These are phyloP conservation scores for Raffaelea arxii DNA, from an alignment of 2,329 filamentous ascomycete species.

Conservation along the genomic window DNA sequence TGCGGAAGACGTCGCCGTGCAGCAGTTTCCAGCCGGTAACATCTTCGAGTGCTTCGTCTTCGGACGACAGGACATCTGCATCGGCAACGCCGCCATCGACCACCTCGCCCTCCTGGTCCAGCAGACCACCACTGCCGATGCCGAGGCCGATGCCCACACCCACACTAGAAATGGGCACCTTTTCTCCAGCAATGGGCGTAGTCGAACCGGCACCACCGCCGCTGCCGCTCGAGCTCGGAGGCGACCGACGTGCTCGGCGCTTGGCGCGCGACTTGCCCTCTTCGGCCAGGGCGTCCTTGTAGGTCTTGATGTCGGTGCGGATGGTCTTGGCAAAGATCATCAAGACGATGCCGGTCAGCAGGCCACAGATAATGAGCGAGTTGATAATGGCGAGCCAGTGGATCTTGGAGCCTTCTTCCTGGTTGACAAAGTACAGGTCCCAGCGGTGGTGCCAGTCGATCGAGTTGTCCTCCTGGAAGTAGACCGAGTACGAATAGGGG, in stretches of 20 bases:
- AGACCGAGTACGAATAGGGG: slow-evolving; percentile 82
- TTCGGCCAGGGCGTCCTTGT: slow-evolving; percentile 55
- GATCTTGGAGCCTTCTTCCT: slow-evolving; percentile 69
- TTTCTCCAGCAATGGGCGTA: slow-evolving; percentile 37
- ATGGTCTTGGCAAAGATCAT: slow-evolving; percentile 75
- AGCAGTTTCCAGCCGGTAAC: slow-evolving; percentile 81
- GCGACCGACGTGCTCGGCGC: slow-evolving; percentile 28
- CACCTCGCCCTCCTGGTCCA: slow-evolving; percentile 38
- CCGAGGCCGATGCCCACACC: slow-evolving; percentile 11
- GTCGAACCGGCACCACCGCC: slow-evolving; percentile 21
- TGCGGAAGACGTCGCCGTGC: slow-evolving; percentile 79
- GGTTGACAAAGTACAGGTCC: slow-evolving; percentile 85
- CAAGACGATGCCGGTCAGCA: slow-evolving; percentile 68
- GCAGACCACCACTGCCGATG: slow-evolving; percentile 31
- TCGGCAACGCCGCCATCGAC: slow-evolving; percentile 39
- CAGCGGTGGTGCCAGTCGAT: slow-evolving; percentile 78
- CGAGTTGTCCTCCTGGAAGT: slow-evolving; percentile 72
- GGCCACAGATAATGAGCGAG: slow-evolving; percentile 70
- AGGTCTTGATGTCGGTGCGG: slow-evolving; percentile 66
- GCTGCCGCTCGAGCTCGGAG: slow-evolving; percentile 16
- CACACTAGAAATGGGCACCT: slow-evolving; percentile 24
- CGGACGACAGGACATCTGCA: slow-evolving; percentile 42
- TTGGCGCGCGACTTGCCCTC: slow-evolving; percentile 53
- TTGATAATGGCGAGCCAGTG: slow-evolving; percentile 88
- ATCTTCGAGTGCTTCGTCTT: slow-evolving; percentile 68